Conservation (phyloP, 768 basidiomycete species). For the Galerina sulciceps region DNA sequence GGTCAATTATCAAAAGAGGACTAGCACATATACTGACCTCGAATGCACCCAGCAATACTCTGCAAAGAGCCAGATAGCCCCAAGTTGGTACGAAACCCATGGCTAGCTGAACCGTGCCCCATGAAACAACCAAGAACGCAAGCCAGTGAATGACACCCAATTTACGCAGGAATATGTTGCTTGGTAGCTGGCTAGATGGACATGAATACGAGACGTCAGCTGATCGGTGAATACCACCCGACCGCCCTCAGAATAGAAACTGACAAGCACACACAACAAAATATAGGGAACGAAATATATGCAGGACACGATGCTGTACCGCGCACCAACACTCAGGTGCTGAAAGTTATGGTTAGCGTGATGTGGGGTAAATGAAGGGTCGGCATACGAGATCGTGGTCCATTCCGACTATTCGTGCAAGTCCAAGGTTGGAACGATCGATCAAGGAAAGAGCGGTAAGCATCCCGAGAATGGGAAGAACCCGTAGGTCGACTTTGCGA, state of each 20-base stretch:
- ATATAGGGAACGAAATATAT: slow-evolving; percentile 54
- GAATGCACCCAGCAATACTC: slow-evolving; percentile 45
- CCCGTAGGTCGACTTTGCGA: slow-evolving; percentile 40
- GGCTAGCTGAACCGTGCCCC: slow-evolving; percentile 47
- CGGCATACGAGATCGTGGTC: slow-evolving; percentile 39
- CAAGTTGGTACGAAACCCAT: slow-evolving; percentile 53
- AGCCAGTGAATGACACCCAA: slow-evolving; percentile 47
- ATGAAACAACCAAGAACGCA: slow-evolving; percentile 44
- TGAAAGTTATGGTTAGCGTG: slow-evolving; percentile 21
- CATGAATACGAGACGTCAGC: neutral
- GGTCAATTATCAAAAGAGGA: neutral
- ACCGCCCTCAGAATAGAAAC: neutral
- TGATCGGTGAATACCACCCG: neutral
- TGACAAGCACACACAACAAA: slow-evolving; percentile 38
- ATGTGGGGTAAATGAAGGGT: neutral
- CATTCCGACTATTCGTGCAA: slow-evolving; percentile 46
- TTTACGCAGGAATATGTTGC: slow-evolving; percentile 45
- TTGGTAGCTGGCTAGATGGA: slow-evolving; percentile 18
- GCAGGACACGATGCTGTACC: slow-evolving; percentile 50
- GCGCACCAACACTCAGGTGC: slow-evolving; percentile 40
- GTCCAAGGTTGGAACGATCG: slow-evolving; percentile 45
- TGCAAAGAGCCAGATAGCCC: slow-evolving; percentile 41
- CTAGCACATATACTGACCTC: slow-evolving; percentile 34
- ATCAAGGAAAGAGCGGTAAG: slow-evolving; percentile 44
- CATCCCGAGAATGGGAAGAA: slow-evolving; percentile 43